Base-by-base conservation (phyloP, 2,329 filamentous ascomycete genomes). In the Arthrobotrys megalospora region DNA sequence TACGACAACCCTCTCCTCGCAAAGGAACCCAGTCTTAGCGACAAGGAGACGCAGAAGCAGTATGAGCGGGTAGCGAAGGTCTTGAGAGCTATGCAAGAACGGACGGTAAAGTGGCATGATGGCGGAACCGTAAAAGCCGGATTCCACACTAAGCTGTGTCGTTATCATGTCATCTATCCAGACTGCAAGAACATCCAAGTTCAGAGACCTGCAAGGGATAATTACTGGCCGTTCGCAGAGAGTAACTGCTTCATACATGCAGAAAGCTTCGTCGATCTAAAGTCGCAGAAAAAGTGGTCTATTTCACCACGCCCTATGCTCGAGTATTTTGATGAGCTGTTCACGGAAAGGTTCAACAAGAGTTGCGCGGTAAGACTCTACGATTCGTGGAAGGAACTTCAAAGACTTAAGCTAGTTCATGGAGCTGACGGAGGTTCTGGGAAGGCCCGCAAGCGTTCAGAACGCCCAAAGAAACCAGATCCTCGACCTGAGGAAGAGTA, bases 91-190 rank as follows among this genome's bases (percentile, higher is more conserved):
- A 48, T 48, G 45, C 16, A 48, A 8, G 45, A 1, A 1, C 19
- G 1, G 4, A 48, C 34, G 0, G 36, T 43, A 14, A 3, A n/a
- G 1, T 60, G 34, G 36, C 36, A n/a, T 1, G 55, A 60, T 11
- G 55, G 55, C 4, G 55, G 34, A 1, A 60, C 19, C 1, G 47
- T 36, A 8, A 65, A 41, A 8, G 47, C 24, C 0, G 75, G 75
- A 19, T 78, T 78, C n/a, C 75, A 78, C 45, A 71, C 75, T 16
- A 78, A 78, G 14, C 21, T 72, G 7, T 67, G 67, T n/a, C 38
- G 75, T 12, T 78, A 78, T 32, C 75, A 78, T 34, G 63, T 78
- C 47, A 64, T 78, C 19, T 78, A 69, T 38, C 67, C 75, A 1
- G 21, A 71, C 5, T 78, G 75, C 50, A 11, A 11, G 10, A 41